These are phyloP conservation scores for Sporothrix euskadiensis DNA, from an alignment of 2,329 filamentous ascomycete species.

Conservation along the genomic window DNA sequence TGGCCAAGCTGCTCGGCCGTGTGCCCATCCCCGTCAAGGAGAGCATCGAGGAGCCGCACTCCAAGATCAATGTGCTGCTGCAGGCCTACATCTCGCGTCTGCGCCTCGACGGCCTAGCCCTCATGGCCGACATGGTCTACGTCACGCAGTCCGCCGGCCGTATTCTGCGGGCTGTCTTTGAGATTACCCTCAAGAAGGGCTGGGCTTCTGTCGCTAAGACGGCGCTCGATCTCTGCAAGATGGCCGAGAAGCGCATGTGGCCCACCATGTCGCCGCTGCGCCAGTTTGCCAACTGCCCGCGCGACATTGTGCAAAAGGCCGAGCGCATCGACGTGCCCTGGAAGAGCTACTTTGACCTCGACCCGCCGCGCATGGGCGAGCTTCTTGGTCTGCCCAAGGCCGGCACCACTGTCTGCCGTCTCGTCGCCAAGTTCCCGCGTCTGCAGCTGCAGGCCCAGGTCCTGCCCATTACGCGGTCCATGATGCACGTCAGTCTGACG, in stretches of 20 bases:
- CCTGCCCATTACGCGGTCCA: conserved; percentile 89
- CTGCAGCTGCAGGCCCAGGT: conserved; percentile 91
- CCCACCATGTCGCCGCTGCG: conserved; percentile 95
- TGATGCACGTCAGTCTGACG: conserved; percentile 85
- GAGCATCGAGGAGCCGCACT: conserved; percentile 92
- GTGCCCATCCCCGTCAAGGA: conserved; percentile 98
- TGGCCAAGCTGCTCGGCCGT: conserved; percentile 83
- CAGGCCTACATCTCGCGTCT: conserved; percentile 96
- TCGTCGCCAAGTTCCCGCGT: conserved; percentile 90
- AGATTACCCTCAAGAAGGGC: conserved; percentile 95
- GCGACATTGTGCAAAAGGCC: conserved; percentile 86
- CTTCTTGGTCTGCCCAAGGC: conserved; percentile 83
- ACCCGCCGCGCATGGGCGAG: conserved; percentile 94
- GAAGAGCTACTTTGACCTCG: conserved; percentile 91
- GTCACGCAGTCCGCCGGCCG: conserved; percentile 96
- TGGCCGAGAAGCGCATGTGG: conserved; percentile 99
- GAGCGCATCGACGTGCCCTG: conserved; percentile 94
- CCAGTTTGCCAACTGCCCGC: conserved; percentile 80
- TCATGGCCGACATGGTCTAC: conserved; percentile 99
- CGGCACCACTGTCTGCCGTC: conserved; percentile 77
- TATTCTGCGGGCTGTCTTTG: conserved; percentile 92
- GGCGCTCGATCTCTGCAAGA: conserved; percentile 93
- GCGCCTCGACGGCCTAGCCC: conserved; percentile 85
- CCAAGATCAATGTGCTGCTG: conserved; percentile 96
- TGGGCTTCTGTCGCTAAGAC: conserved; percentile 93